Evolutionary conservation across 306 rosid species (phyloP).

Genomic region (Quercus gilva): DNA sequence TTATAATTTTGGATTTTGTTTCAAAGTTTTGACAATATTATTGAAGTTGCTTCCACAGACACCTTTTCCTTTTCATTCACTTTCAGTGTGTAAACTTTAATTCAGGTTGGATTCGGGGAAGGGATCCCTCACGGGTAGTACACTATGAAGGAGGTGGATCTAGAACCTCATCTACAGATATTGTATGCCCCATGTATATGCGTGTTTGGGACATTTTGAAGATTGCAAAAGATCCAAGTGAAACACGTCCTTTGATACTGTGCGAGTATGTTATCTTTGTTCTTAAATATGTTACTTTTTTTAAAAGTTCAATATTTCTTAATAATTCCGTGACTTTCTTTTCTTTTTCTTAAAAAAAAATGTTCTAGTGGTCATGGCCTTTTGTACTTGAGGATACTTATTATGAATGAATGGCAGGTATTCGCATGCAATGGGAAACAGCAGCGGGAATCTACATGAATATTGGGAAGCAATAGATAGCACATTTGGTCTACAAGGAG

Average conservation of each 20-base stretch:
- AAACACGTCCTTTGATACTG: constrained; percentile 82
- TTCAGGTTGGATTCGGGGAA: constrained; percentile 90
- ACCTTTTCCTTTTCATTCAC: not conserved
- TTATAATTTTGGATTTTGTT: not conserved
- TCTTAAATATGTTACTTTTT: not conserved
- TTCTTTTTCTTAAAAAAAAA: not conserved
- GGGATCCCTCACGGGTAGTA: constrained; percentile 72
- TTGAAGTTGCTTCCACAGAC: constrained; percentile 1
- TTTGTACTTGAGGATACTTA: constrained; percentile 5
- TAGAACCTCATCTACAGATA: constrained; percentile 86
- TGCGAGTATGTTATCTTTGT: constrained; percentile 72
- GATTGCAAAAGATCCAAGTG: constrained; percentile 86
- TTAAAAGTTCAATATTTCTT: not conserved
- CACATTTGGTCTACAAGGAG: constrained; percentile 98
- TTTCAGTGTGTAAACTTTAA: constrained; percentile 10
- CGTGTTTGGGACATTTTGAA: constrained; percentile 91
- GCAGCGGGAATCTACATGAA: constrained; percentile 77
- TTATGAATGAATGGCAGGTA: constrained; percentile 55
- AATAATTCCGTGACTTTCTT: not conserved
- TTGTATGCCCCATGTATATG: constrained; percentile 97
- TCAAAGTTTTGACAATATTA: not conserved
- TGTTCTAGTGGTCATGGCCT: constrained; percentile 7
- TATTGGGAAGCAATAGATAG: constrained; percentile 96
- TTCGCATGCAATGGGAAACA: constrained; percentile 98
- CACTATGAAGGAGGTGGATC: constrained; percentile 99